A percentile compares a stretch with the other conserved stretches of the same genome.
These are phyloP conservation scores for Fusarium nurragi DNA, from an alignment of 2,329 filamentous ascomycete genomes.

Conservation along the genomic window DNA sequence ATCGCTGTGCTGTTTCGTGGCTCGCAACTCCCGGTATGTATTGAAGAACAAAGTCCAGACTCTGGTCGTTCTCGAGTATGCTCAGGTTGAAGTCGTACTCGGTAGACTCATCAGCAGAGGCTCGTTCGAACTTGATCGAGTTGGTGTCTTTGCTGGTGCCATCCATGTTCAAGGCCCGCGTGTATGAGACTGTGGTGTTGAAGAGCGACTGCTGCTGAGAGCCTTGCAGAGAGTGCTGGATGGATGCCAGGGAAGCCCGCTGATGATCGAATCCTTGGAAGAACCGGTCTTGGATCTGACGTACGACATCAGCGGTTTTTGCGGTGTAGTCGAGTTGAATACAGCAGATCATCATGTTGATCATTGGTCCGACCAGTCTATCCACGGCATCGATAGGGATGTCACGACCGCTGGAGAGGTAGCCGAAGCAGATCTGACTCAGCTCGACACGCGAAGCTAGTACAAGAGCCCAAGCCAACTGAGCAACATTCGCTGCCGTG, in stretches of 20 bases:
- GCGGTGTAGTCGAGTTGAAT: not conserved
- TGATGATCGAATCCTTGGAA: not conserved
- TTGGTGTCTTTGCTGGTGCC: not conserved
- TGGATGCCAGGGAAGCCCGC: not conserved
- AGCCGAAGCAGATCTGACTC: slow-evolving; percentile 1
- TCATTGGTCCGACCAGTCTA: not conserved
- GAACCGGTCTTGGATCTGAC: not conserved
- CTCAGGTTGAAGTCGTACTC: too few species aligned
- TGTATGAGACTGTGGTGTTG: not conserved
- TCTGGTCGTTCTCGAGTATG: too few species aligned
- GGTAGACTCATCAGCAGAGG: too few species aligned
- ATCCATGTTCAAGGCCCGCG: too few species aligned
- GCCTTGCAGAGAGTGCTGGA: slow-evolving; percentile 3
- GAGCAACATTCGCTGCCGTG: not conserved
- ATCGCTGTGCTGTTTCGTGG: too few species aligned
- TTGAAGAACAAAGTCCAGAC: too few species aligned
- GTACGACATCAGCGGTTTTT: not conserved
- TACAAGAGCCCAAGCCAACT: slow-evolving; percentile 1
- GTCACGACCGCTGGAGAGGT: slow-evolving; percentile 3
- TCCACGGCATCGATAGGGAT: not conserved
- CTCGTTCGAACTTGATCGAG: too few species aligned
- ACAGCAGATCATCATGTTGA: not conserved
- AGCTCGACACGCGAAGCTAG: slow-evolving; percentile 2
- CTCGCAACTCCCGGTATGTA: too few species aligned
- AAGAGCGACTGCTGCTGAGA: not conserved